Conservation (phyloP, 352 stramenopile species). For the Pythium insidiosum region DNA sequence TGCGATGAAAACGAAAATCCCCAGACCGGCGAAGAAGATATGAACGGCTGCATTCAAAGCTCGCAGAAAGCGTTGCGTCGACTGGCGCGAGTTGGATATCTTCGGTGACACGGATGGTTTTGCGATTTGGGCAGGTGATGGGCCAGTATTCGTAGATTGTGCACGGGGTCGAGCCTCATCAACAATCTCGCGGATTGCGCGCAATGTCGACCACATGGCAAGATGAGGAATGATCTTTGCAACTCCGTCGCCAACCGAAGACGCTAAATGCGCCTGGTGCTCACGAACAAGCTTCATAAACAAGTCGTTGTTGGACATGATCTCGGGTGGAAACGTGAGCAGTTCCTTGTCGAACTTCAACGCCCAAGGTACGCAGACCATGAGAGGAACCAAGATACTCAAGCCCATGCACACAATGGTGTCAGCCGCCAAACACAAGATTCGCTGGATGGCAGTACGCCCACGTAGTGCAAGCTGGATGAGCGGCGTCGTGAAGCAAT, state of each 20-base stretch:
- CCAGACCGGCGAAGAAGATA: too few species aligned
- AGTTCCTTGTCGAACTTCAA: not conserved
- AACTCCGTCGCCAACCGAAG: not conserved
- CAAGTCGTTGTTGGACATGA: not conserved
- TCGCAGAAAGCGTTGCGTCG: not conserved
- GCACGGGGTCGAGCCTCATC: not conserved
- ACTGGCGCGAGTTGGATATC: not conserved
- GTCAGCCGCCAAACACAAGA: not conserved
- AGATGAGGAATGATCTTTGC: not conserved
- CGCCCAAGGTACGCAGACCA: not conserved
- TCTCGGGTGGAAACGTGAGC: not conserved
- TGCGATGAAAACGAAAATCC: too few species aligned
- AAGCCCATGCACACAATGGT: not conserved
- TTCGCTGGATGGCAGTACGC: not conserved
- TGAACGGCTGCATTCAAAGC: too few species aligned
- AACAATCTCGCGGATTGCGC: not conserved
- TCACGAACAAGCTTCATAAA: not conserved
- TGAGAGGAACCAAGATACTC: too few species aligned
- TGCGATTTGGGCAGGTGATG: not conserved
- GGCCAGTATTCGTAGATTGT: not conserved
- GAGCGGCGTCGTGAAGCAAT: not conserved
- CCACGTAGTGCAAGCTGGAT: not conserved
- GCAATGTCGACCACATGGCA: not conserved
- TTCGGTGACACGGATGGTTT: not conserved
- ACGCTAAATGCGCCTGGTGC: not conserved